These are phyloP conservation scores for Backusella parvicylindrica DNA, from an alignment of 192 early-diverging fungal genomes.

Conservation along the genomic window DNA sequence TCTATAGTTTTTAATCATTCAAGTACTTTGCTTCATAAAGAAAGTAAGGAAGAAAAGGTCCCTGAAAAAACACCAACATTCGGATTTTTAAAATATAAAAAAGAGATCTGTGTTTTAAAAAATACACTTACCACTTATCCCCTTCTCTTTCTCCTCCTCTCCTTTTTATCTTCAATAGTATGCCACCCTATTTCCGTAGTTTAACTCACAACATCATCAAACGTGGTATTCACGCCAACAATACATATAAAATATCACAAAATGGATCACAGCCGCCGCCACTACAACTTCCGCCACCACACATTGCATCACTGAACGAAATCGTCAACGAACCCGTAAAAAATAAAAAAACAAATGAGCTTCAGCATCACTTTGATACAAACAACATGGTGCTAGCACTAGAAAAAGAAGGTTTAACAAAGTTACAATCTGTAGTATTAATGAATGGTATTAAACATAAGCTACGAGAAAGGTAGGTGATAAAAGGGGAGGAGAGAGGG, in stretches of 20 bases:
- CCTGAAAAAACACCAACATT: background rate
- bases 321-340: background rate
- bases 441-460: constrained; percentile 72
- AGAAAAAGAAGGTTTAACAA: constrained; percentile 58
- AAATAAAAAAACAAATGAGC: constrained; percentile 7
- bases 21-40: background rate
- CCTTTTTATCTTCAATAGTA: background rate
- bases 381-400: constrained; percentile 66
- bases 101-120: background rate
- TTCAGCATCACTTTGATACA: constrained; percentile 70
- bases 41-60: background rate
- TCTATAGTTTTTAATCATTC: background rate
- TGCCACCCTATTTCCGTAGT: background rate
- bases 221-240: background rate
- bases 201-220: background rate
- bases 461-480: constrained; percentile 55
- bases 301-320: background rate
- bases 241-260: background rate
- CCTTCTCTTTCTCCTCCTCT: background rate
- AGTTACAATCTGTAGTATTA: constrained; percentile 66
- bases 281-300: background rate
- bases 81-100: background rate
- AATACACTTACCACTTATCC: background rate
- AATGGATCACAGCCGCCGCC: constrained; percentile 6
- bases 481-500: no score